Conservation (phyloP, 2,329 filamentous ascomycete genomes). For the Fusarium sp. region DNA sequence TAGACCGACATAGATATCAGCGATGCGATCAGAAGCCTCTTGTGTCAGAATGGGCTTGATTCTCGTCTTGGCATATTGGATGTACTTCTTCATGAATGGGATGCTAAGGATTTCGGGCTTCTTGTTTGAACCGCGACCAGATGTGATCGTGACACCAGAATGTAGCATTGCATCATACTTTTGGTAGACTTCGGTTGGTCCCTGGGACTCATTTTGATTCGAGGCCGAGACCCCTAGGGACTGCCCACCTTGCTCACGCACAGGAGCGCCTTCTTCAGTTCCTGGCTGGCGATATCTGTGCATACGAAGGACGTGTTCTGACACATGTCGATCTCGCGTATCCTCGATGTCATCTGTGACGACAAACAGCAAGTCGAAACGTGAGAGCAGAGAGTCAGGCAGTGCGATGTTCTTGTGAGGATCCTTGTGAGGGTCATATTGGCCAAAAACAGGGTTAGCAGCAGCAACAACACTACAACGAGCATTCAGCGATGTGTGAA, state of each 20-base stretch:
- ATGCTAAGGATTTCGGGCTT: constrained; percentile 92
- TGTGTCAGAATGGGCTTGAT: constrained; percentile 91
- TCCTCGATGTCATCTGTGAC: constrained; percentile 99
- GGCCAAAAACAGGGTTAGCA: constrained; percentile 96
- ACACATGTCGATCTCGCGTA: constrained; percentile 86
- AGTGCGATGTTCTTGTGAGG: constrained; percentile 98
- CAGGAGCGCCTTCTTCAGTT: constrained; percentile 91
- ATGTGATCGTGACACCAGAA: constrained; percentile 82
- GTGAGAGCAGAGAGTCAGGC: constrained; percentile 93
- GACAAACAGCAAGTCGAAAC: constrained; percentile 98
- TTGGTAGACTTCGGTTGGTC: constrained; percentile 88
- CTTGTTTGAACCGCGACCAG: constrained; percentile 77
- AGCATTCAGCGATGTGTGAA: constrained; percentile 96
- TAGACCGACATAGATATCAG: constrained; percentile 88
- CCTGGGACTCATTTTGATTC: constrained; percentile 75
- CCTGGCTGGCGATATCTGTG: constrained; percentile 93
- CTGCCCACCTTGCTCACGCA: constrained; percentile 87
- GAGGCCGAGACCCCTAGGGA: constrained; percentile 88
- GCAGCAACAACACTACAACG: constrained; percentile 96
- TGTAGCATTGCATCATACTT: constrained; percentile 98
- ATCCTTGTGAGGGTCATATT: constrained; percentile 98
- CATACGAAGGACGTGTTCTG: constrained; percentile 97
- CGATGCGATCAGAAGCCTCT: constrained; percentile 90
- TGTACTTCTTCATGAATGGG: constrained; percentile 99
- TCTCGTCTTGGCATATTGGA: constrained; percentile 94